Conservation (phyloP, 140 eudicot genomes). For the Flaveria floridana region DNA sequence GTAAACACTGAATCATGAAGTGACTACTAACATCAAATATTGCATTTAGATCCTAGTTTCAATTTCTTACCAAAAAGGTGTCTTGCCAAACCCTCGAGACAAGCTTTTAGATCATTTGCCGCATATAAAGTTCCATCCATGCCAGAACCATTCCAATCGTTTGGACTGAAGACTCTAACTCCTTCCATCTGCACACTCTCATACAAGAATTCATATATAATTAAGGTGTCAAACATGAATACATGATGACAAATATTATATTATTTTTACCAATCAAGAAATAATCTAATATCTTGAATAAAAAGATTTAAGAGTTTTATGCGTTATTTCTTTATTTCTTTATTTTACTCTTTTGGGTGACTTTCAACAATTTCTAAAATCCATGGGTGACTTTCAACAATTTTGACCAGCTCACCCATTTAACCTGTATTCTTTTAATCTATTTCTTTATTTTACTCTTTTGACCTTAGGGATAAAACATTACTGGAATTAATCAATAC, state of each 20-base stretch:
- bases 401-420: background rate
- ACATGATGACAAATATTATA: background rate
- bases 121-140: constrained; percentile 74
- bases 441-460: background rate
- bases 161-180: constrained; percentile 74
- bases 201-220: constrained; percentile 5
- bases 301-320: background rate
- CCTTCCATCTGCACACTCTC: constrained; percentile 80
- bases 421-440: background rate
- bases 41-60: background rate
- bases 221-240: background rate
- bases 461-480: no score
- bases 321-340: background rate
- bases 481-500: no score
- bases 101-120: constrained; percentile 81
- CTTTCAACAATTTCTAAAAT: background rate
- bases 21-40: background rate
- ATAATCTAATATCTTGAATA: background rate
- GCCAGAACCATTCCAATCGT: constrained; percentile 85
- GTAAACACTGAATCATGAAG: constrained; percentile 8
- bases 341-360: no score
- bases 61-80: constrained; percentile 75
- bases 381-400: background rate
- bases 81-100: constrained; percentile 96
- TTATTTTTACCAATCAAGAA: background rate